These are phyloP conservation scores for Chrysoporthe puriensis DNA, from an alignment of 2,329 filamentous ascomycete species.

Conservation along the genomic window DNA sequence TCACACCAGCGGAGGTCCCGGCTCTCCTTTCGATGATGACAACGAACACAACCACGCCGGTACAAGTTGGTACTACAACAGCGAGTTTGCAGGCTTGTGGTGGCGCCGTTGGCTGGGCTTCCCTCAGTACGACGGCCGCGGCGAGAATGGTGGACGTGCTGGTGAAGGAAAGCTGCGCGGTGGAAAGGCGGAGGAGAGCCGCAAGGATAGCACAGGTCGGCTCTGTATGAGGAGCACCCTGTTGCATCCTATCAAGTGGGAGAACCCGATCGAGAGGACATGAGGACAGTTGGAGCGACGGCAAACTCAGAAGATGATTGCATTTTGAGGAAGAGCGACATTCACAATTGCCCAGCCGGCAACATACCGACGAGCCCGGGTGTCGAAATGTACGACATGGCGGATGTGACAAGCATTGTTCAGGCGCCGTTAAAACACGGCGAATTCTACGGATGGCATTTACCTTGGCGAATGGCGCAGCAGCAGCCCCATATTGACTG, in stretches of 20 bases:
- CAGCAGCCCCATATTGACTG: slow-evolving; percentile 11
- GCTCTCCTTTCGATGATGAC: slow-evolving; percentile 68
- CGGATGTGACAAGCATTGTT: not conserved
- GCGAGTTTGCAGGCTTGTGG: slow-evolving; percentile 74
- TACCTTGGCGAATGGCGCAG: slow-evolving; percentile 27
- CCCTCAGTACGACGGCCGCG: slow-evolving; percentile 55
- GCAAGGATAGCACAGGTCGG: slow-evolving; percentile 56
- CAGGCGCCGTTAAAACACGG: not conserved
- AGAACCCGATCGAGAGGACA: slow-evolving; percentile 50
- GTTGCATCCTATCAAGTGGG: slow-evolving; percentile 78
- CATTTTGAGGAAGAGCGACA: slow-evolving; percentile 14
- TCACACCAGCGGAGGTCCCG: slow-evolving; percentile 65
- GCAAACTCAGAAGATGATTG: not conserved
- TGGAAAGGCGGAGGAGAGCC: slow-evolving; percentile 55
- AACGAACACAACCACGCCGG: slow-evolving; percentile 85
- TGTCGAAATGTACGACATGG: not conserved
- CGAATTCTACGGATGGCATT: slow-evolving; percentile 15
- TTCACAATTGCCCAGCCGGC: not conserved
- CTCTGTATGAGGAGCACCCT: slow-evolving; percentile 82
- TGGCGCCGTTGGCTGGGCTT: slow-evolving; percentile 79
- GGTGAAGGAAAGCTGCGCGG: slow-evolving; percentile 53
- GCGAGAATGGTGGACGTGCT: slow-evolving; percentile 52
- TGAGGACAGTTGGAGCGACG: not conserved
- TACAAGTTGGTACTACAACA: slow-evolving; percentile 84
- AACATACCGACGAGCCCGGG: not conserved